These are phyloP conservation scores for Macrolepiota albuminosa DNA, from an alignment of 768 basidiomycete genomes.

Conservation along the genomic window DNA sequence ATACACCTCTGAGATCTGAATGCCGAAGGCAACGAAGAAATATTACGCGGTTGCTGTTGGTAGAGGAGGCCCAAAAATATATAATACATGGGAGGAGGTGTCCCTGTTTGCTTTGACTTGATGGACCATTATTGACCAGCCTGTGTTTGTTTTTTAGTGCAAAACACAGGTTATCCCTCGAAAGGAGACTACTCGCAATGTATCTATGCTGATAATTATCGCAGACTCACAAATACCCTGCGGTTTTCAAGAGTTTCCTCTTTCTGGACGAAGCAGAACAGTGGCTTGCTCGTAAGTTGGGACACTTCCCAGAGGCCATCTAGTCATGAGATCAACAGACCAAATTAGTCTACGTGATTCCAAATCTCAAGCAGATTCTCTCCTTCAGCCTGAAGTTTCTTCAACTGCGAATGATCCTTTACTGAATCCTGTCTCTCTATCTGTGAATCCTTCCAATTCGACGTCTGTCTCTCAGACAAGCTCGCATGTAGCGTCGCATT, in stretches of 20 bases:
- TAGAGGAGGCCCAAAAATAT: constrained; percentile 52
- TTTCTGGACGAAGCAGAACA: constrained; percentile 36
- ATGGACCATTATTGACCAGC: not conserved
- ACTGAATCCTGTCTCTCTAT: too few species aligned
- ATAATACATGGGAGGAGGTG: constrained; percentile 57
- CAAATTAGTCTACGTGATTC: not conserved
- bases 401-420: not conserved
- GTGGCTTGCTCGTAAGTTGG: constrained; percentile 36
- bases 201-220: not conserved
- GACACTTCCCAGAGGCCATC: not conserved
- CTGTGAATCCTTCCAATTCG: not conserved
- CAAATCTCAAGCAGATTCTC: too few species aligned
- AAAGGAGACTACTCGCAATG: not conserved
- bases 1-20: not conserved
- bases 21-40: constrained; percentile 32
- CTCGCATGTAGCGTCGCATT: not conserved
- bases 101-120: not conserved
- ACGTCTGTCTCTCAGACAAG: not conserved
- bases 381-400: not conserved
- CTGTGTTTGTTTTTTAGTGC: constrained; percentile 30
- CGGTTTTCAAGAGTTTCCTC: constrained; percentile 49
- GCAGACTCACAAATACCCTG: constrained; percentile 54
- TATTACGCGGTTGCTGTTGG: constrained; percentile 61
- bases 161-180: constrained; percentile 35
- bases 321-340: not conserved